Evolutionary conservation across 108 stramenopile species (phyloP), one percentile per base, ranked within the genome.

Genomic region (Cylindrotheca closterium): DNA sequence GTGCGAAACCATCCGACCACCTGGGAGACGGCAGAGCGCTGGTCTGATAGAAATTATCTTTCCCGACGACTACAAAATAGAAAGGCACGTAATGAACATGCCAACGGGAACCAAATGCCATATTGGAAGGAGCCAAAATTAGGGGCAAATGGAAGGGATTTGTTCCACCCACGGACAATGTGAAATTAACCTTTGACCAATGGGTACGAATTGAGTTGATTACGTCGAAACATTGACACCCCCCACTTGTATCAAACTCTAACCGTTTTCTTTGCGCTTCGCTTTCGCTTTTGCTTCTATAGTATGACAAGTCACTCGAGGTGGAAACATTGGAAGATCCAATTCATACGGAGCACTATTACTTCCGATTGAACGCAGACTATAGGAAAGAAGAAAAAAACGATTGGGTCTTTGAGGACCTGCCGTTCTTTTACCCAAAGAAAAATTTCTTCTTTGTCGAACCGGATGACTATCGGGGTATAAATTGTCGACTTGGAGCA

Each of bases 401-500:
- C n/a, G 77, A 74, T 25, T 94, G 74, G 65, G 55, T 97, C 42
- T 97, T 83, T 63, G 77, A 96, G 37, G 95, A 97, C 60, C 56
- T 98, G 29, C 79, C 95, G 42, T 81, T 94, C 33, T 98, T 95
- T 68, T 52, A 79, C 37, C 87, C 88, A 1, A 59, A 64, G 1
- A 58, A 80, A 25, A 73, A 78, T 5, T 74, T 67, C 2, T 97
- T 94, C 80, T 87, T 98, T 77, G 82, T 93, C 7, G 84, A 97
- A 5, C 95, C 96, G 12, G 32, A 62, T 17, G 56, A 77, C 4
- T 90, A 96, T 57, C 78, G 90, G 26, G 99, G 99, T 5, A 96
- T 98, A 59, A 96, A 98, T 73, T 98, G 98, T 63, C 80, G 98
- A 18, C 96, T 98, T 63, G 98, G 98, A 30, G 94, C 94, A 89